Conservation (phyloP, 805 yeast species). For the Lipomyces sp. region DNA sequence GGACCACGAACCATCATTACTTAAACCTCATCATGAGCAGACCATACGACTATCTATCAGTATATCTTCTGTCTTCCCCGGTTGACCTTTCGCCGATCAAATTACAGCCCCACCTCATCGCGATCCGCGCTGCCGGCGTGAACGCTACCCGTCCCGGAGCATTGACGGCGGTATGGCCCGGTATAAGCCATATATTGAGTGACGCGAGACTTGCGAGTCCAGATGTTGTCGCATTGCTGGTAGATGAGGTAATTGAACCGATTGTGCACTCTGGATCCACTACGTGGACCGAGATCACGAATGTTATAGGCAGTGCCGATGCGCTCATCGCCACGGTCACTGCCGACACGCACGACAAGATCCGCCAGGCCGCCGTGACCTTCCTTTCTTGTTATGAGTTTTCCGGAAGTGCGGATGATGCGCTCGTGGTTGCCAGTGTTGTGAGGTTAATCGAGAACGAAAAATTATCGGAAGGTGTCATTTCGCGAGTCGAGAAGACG, state of each 20-base stretch:
- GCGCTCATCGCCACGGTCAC: slow-evolving; percentile 11
- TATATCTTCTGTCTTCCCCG: too few relatives aligned
- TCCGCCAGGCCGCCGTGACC: slow-evolving; percentile 20
- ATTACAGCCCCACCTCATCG: slow-evolving; percentile 9
- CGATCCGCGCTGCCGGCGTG: slow-evolving; percentile 10
- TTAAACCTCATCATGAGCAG: too few relatives aligned
- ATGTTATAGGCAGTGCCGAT: slow-evolving; percentile 2
- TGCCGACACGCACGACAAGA: slow-evolving; percentile 18
- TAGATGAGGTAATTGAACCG: slow-evolving; percentile 24
- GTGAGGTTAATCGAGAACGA: slow-evolving; percentile 9
- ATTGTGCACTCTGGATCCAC: slow-evolving; percentile 6
- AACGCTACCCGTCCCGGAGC: slow-evolving; percentile 16
- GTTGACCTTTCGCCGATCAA: too few relatives aligned
- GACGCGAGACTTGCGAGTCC: not conserved
- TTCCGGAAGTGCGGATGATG: not conserved
- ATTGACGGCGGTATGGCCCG: slow-evolving; percentile 23
- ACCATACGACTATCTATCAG: too few relatives aligned
- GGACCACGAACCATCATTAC: too few relatives aligned
- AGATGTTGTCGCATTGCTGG: slow-evolving; percentile 6
- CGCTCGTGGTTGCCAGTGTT: not conserved
- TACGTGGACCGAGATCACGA: slow-evolving; percentile 11
- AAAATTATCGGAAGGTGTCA: slow-evolving; percentile 15
- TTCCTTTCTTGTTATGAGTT: slow-evolving; percentile 15
- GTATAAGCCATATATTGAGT: slow-evolving; percentile 13
- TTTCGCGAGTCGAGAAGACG: slow-evolving; percentile 17